A percentile compares a stretch with the other conserved stretches of the same genome.
These are phyloP conservation scores for Glycine soja DNA, from an alignment of 306 rosid genomes.

Conservation along the genomic window DNA sequence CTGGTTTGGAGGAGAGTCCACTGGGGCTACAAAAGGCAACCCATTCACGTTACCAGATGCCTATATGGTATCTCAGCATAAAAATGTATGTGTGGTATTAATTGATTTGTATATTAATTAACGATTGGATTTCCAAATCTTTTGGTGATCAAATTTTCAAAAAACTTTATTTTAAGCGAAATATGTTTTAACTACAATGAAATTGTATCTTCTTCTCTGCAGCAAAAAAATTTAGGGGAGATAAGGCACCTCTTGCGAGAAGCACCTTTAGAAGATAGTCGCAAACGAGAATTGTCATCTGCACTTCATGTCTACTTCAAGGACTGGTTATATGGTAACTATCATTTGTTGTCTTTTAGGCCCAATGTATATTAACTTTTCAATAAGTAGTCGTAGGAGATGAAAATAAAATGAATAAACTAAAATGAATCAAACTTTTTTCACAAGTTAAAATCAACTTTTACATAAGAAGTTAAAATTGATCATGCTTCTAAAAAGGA, in stretches of 20 bases:
- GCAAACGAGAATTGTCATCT: slow-evolving; percentile 80
- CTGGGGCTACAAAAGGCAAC: slow-evolving; percentile 75
- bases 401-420: neutral
- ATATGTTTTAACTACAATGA: no score
- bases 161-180: no score
- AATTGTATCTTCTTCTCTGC: slow-evolving; percentile 35
- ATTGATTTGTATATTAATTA: neutral
- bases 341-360: neutral
- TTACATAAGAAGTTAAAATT: neutral
- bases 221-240: slow-evolving; percentile 76
- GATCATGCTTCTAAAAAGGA: neutral
- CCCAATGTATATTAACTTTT: neutral
- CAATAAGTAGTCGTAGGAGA: neutral
- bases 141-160: slow-evolving; percentile 11
- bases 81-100: slow-evolving; percentile 64
- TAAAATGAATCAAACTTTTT: neutral
- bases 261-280: slow-evolving; percentile 85
- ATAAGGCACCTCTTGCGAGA: slow-evolving; percentile 73
- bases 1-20: slow-evolving; percentile 72
- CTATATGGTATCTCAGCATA: slow-evolving; percentile 67
- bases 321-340: slow-evolving; percentile 94
- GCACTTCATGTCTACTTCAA: slow-evolving; percentile 87
- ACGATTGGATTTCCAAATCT: slow-evolving; percentile 20
- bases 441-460: neutral
- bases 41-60: slow-evolving; percentile 83